phyloP scores from a whole-genome alignment of 306 rosid genomes.

The Lathyrus tuberosus region DNA sequence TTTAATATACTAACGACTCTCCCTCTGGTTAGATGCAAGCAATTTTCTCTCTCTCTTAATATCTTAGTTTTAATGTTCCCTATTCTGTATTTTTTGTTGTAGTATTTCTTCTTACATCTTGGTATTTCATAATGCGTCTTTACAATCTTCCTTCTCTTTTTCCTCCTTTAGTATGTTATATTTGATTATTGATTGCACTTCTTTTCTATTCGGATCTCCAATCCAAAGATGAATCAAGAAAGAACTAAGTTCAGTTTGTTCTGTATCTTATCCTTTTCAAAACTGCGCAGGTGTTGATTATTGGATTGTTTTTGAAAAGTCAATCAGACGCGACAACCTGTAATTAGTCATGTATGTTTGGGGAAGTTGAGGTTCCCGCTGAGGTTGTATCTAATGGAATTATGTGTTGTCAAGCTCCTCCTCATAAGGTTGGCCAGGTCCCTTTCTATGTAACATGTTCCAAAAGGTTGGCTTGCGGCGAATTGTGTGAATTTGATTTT shows the following conservation, averaged over 20 bases:
- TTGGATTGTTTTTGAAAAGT: constrained; percentile 69
- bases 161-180: constrained; percentile 11
- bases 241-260: constrained; percentile 26
- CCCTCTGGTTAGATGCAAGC: constrained; percentile 30
- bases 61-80: constrained; percentile 21
- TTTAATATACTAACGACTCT: constrained; percentile 25
- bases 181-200: constrained; percentile 17
- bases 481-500: constrained; percentile 83
- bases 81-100: constrained; percentile 1
- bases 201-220: not conserved
- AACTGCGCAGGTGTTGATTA: constrained; percentile 66
- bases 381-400: constrained; percentile 74
- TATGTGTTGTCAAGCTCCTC: constrained; percentile 79
- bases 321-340: constrained; percentile 47
- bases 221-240: constrained; percentile 27
- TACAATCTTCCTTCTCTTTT: not conserved
- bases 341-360: constrained; percentile 91
- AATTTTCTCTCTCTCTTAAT: constrained; percentile 16
- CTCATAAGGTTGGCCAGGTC: constrained; percentile 63
- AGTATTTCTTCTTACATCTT: constrained; percentile 17
- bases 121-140: constrained; percentile 6
- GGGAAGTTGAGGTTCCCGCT: constrained; percentile 91
- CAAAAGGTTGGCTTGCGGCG: constrained; percentile 91
- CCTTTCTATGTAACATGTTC: constrained; percentile 91
- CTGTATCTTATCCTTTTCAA: constrained; percentile 33